A percentile compares a stretch with the other conserved stretches of the same genome.
Conservation (phyloP, 1,284 basidiomycete genomes). For the Pascua sp. region DNA sequence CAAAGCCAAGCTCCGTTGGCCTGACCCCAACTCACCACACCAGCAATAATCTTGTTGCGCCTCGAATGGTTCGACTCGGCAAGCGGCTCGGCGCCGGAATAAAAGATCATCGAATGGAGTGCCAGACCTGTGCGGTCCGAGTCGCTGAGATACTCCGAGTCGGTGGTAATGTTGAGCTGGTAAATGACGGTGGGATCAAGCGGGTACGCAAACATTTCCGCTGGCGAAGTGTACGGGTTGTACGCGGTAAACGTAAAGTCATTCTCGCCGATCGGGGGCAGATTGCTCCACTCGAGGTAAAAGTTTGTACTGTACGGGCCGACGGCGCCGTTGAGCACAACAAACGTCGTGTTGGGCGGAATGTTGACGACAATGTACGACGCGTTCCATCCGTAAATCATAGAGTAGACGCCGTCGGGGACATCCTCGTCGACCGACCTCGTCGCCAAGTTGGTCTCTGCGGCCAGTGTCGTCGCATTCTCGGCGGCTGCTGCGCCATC, state of each 20-base stretch:
- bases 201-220: slow-evolving; percentile 2
- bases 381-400: no score
- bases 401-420: no score
- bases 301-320: slow-evolving; percentile 7
- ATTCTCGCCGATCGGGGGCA: slow-evolving; percentile 4
- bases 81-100: neutral
- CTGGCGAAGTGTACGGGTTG: slow-evolving; percentile 4
- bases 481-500: no score
- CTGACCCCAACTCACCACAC: neutral
- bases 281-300: slow-evolving; percentile 2
- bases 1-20: neutral
- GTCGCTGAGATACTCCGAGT: neutral
- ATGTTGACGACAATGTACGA: neutral
- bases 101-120: slow-evolving; percentile 1
- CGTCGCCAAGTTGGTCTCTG: no score
- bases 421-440: no score
- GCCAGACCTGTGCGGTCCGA: slow-evolving; percentile 2
- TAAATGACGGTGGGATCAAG: slow-evolving; percentile 2
- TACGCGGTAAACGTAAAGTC: neutral
- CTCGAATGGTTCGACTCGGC: no score
- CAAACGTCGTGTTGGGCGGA: slow-evolving; percentile 1
- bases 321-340: slow-evolving; percentile 6
- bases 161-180: neutral
- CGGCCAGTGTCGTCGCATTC: no score
- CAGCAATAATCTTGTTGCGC: neutral